Percentiles rank a stretch among this genome's conserved stretches.
Conservation (phyloP, 345 rosid genomes). For the thale cress (Arabidopsis thaliana) region DNA sequence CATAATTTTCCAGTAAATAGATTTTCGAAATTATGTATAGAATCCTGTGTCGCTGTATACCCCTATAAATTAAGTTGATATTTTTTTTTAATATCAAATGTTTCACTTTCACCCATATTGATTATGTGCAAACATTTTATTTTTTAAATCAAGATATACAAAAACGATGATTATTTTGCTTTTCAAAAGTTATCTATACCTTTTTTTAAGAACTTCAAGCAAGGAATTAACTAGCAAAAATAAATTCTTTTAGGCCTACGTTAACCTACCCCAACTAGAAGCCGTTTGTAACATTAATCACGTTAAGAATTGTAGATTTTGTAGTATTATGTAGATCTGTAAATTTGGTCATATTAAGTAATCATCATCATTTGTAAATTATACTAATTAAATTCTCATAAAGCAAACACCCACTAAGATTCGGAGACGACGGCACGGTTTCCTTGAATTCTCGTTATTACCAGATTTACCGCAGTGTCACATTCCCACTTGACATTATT, state of each 20-base stretch:
- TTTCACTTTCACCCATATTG: too few species aligned
- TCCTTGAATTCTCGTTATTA: conserved; percentile 36
- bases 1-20: too few species aligned
- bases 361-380: conserved; percentile 23
- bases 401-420: conserved; percentile 39
- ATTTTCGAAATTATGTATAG: too few species aligned
- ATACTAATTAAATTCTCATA: conserved; percentile 19
- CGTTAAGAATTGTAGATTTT: neutral
- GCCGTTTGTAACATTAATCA: conserved; percentile 35
- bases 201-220: neutral
- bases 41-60: too few species aligned
- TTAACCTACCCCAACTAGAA: conserved; percentile 41
- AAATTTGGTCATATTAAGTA: conserved; percentile 4
- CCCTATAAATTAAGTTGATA: too few species aligned
- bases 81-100: too few species aligned
- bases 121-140: too few species aligned
- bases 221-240: neutral
- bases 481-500: conserved; percentile 42
- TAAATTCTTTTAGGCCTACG: neutral
- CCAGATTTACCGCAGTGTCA: conserved; percentile 41
- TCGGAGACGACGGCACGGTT: conserved; percentile 38
- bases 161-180: neutral
- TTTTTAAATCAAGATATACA: neutral
- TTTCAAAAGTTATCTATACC: neutral
- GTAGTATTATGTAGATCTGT: conserved; percentile 25